Evolutionary conservation across 495 filamentous ascomycete species (phyloP), one percentile per base, ranked within the genome.

Genomic region (Penicillium alfredii): DNA sequence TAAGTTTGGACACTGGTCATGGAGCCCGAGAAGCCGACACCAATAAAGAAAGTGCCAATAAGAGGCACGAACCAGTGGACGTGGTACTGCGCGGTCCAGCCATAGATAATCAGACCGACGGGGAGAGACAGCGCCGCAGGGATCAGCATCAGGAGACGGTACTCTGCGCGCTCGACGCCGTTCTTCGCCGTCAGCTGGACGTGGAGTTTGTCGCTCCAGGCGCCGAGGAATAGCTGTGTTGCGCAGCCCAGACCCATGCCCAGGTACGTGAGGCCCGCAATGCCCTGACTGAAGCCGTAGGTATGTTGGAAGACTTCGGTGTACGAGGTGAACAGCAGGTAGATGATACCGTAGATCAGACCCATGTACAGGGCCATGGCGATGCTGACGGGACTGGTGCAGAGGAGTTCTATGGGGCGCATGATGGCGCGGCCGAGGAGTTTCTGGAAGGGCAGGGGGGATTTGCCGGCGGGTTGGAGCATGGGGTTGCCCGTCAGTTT

Each of bases 271-370:
- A 82, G 58, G 7, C 74, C 71, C 8, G 65, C 72, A 15, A 71
- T 65, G 7, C 66, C 72, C 20, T 63, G 35, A 22, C 53, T 49
- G 46, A 72, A 58, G 31, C 67, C 49, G 60, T 80, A 81, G 38
- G 61, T 31, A 0, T 37, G 23, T 9, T 58, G 54, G 60, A 69
- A 80, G 9, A 80, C 69, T 3, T 40, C 30, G 0, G 76, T 69
- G 56, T 80, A 78, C 21, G 72, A 72, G 4, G 73, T 66, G 5
- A 80, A 63, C 28, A 78, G 60, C n/a, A 82, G 67, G 47, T 80
- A 81, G 49, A 74, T 66, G 8, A 79, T 53, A 12, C 76, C 77
- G 54, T 77, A 81, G 8, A 80, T 55, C 39, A 74, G 75, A 32
- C 61, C 68, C 40, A 43, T 35, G n/a, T 37, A 43, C 0, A 35